Percentiles rank a stretch among this genome's conserved stretches.
These are phyloP conservation scores for Diaporthe batatas DNA, from an alignment of 2,329 filamentous ascomycete genomes.

Conservation along the genomic window DNA sequence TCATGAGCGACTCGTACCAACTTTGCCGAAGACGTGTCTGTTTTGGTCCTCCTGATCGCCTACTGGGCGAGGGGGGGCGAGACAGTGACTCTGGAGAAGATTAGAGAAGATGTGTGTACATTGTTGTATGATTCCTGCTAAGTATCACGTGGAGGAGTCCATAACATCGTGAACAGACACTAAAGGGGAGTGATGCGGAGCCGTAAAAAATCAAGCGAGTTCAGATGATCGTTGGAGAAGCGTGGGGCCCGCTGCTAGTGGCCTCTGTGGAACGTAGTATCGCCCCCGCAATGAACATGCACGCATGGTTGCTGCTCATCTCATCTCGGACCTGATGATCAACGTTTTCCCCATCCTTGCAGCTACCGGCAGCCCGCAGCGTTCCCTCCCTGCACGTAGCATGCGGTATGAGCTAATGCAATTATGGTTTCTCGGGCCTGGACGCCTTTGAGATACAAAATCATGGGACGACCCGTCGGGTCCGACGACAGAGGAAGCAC, in stretches of 20 bases:
- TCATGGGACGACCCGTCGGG: background rate
- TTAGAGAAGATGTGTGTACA: background rate
- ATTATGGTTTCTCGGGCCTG: constrained; percentile 6
- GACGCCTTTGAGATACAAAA: background rate
- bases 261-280: constrained; percentile 25
- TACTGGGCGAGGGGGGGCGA: background rate
- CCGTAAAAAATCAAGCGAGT: background rate
- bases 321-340: constrained; percentile 29
- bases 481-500: background rate
- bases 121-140: background rate
- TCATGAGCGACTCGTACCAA: too few species aligned
- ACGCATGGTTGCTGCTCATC: constrained; percentile 12
- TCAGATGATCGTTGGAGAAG: constrained; percentile 5
- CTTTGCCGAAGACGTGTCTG: background rate
- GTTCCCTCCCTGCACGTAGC: background rate
- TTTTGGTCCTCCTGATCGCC: background rate
- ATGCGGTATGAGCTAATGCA: constrained; percentile 25
- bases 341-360: constrained; percentile 27
- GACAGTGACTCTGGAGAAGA: too few species aligned
- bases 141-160: background rate
- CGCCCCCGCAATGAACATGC: constrained; percentile 16
- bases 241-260: background rate
- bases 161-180: background rate
- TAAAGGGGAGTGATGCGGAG: background rate
- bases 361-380: background rate